Evolutionary conservation across 805 yeast genomes (phyloP).

Genomic region (Teunomyces funiuensis): DNA sequence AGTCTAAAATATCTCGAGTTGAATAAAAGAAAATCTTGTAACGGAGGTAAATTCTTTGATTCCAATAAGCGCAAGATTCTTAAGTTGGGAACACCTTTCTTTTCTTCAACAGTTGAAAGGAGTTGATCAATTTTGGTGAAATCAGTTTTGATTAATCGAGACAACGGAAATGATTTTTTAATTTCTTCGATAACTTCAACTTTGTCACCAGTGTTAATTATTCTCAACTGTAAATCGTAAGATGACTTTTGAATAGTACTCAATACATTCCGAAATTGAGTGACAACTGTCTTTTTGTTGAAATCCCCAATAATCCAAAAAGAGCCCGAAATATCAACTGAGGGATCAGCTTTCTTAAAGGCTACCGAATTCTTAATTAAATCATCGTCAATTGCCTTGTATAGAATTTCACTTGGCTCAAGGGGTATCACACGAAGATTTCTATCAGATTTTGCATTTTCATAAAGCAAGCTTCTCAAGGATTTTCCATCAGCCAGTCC

Average conservation of each 20-base stretch:
- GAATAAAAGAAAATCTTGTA: conserved; percentile 42
- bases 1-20: conserved; percentile 55
- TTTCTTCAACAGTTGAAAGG: conserved; percentile 3
- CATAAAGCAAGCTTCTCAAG: conserved; percentile 44
- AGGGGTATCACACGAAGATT: conserved; percentile 40
- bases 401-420: conserved; percentile 32
- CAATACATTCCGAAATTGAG: conserved; percentile 43
- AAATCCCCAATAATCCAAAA: conserved; percentile 65
- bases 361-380: conserved; percentile 23
- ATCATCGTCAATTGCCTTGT: conserved; percentile 28
- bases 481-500: conserved; percentile 23
- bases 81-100: conserved; percentile 6
- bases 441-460: conserved; percentile 43
- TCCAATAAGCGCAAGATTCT: conserved; percentile 22
- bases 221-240: conserved; percentile 37
- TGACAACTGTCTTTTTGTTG: conserved; percentile 30
- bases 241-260: conserved; percentile 21
- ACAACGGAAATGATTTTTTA: neutral
- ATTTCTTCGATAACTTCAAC: conserved; percentile 6
- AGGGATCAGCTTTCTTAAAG: conserved; percentile 16
- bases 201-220: conserved; percentile 26
- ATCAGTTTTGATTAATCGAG: conserved; percentile 4
- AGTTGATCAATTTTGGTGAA: conserved; percentile 10
- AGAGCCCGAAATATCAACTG: conserved; percentile 42
- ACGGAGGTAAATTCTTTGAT: conserved; percentile 29